Evolutionary conservation across 345 rosid species (phyloP).

Genomic region (Capsella bursapastoris): DNA sequence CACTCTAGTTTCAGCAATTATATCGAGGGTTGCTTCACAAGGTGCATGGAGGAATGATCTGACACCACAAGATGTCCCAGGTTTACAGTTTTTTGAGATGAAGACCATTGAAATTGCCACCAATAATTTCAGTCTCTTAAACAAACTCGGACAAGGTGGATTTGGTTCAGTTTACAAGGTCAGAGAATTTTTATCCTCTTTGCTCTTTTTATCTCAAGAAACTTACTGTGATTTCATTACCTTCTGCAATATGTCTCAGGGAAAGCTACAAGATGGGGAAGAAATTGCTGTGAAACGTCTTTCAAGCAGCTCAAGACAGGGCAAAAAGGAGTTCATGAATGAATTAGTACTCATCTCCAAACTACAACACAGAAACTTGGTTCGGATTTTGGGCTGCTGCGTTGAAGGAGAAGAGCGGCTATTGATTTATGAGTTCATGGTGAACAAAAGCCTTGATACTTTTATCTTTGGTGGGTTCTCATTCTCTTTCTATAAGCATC

Average conservation of each 20-base stretch:
- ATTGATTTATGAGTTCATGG: slow-evolving; percentile 45
- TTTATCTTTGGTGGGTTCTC: slow-evolving; percentile 46
- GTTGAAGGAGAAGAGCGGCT: slow-evolving; percentile 48
- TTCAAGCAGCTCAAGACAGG: slow-evolving; percentile 43
- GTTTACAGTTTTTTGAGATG: slow-evolving; percentile 16
- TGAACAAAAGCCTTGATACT: slow-evolving; percentile 39
- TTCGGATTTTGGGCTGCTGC: slow-evolving; percentile 60
- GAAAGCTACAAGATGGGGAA: slow-evolving; percentile 30
- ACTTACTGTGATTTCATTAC: neutral
- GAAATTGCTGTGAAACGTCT: slow-evolving; percentile 2
- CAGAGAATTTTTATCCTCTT: neutral
- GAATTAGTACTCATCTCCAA: slow-evolving; percentile 56
- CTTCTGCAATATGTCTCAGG: neutral
- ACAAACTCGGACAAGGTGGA: slow-evolving; percentile 38
- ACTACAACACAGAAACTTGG: slow-evolving; percentile 64
- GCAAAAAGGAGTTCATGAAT: slow-evolving; percentile 54
- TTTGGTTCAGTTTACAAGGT: slow-evolving; percentile 39
- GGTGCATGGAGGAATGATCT: slow-evolving; percentile 10
- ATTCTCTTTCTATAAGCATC: neutral
- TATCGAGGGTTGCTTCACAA: neutral
- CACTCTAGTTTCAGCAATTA: neutral
- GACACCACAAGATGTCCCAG: neutral
- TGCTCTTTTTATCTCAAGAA: neutral
- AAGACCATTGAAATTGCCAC: slow-evolving; percentile 10
- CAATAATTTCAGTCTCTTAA: slow-evolving; percentile 6